phyloP scores from a whole-genome alignment of 805 yeast genomes.

The Blastobotrys attinorum region DNA sequence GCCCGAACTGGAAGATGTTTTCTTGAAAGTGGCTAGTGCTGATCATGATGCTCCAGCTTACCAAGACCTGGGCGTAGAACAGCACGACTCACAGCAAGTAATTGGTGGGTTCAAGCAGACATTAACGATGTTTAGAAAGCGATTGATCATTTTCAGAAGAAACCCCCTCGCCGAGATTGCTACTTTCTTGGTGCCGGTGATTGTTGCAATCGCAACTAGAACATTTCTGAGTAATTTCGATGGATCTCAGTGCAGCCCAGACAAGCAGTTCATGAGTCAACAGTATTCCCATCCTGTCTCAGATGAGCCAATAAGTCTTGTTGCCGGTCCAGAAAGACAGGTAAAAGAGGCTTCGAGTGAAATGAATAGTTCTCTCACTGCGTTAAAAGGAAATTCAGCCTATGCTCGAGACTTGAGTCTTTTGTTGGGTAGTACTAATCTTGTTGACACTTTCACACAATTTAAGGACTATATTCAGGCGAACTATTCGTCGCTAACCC shows the following conservation, averaged over 20 bases:
- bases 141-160: constrained; percentile 23
- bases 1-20: constrained; percentile 30
- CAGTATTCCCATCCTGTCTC: constrained; percentile 10
- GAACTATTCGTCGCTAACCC: constrained; percentile 21
- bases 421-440: constrained; percentile 6
- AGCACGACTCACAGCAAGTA: constrained; percentile 2
- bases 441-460: constrained; percentile 17
- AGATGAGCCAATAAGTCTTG: constrained; percentile 9
- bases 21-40: constrained; percentile 24
- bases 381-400: constrained; percentile 8
- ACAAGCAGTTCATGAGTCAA: constrained; percentile 9
- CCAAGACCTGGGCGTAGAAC: constrained; percentile 1
- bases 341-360: background rate
- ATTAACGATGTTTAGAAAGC: constrained; percentile 25
- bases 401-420: constrained; percentile 10
- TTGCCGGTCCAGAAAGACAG: constrained; percentile 11
- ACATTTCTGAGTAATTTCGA: constrained; percentile 15
- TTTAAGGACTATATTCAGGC: constrained; percentile 17
- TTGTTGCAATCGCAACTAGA: constrained; percentile 24
- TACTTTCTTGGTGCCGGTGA: constrained; percentile 24
- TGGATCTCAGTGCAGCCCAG: constrained; percentile 16
- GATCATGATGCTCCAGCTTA: constrained; percentile 16
- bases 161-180: constrained; percentile 24
- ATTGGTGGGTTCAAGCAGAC: constrained; percentile 19
- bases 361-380: background rate